phyloP scores from a whole-genome alignment of 495 filamentous ascomycete genomes.

The Hypoxylon trugodes region DNA sequence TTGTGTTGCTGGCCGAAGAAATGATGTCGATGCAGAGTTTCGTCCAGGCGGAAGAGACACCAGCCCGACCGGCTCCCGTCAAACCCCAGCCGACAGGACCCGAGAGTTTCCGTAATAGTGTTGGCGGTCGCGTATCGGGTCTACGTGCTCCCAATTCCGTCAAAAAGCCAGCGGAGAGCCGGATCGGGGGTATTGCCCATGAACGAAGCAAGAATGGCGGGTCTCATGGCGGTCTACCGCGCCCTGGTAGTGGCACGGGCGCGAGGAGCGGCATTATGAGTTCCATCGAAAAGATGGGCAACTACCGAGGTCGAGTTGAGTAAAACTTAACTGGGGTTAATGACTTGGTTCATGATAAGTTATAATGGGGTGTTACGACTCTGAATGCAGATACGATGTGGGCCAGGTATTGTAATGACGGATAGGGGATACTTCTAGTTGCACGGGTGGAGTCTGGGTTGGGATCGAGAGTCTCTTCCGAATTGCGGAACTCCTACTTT shows the following conservation, averaged over 20 bases:
- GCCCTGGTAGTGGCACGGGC: conserved; percentile 52
- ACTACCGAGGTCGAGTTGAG: conserved; percentile 47
- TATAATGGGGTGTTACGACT: conserved; percentile 25
- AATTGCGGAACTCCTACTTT: conserved; percentile 15
- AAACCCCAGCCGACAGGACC: conserved; percentile 20
- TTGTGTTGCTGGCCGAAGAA: conserved; percentile 92
- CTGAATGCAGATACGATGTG: conserved; percentile 22
- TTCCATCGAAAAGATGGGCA: conserved; percentile 76
- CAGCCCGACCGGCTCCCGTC: conserved; percentile 18
- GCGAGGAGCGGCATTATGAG: conserved; percentile 71
- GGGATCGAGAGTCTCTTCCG: conserved; percentile 12
- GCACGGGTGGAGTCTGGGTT: conserved; percentile 29
- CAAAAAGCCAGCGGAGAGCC: conserved; percentile 49
- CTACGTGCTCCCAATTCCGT: conserved; percentile 52
- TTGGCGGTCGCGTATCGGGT: conserved; percentile 49
- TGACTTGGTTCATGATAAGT: conserved; percentile 14
- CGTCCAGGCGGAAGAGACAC: conserved; percentile 27
- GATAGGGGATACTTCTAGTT: not conserved
- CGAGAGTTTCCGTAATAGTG: conserved; percentile 36
- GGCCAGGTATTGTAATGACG: conserved; percentile 28
- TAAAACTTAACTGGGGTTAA: conserved; percentile 9
- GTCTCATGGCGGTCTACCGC: conserved; percentile 48
- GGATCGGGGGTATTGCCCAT: conserved; percentile 52
- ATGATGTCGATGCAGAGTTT: conserved; percentile 70
- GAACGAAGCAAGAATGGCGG: conserved; percentile 55